Evolutionary conservation across 2,329 filamentous ascomycete species (phyloP).

Genomic region (Tolypocladium cylindrosporum): DNA sequence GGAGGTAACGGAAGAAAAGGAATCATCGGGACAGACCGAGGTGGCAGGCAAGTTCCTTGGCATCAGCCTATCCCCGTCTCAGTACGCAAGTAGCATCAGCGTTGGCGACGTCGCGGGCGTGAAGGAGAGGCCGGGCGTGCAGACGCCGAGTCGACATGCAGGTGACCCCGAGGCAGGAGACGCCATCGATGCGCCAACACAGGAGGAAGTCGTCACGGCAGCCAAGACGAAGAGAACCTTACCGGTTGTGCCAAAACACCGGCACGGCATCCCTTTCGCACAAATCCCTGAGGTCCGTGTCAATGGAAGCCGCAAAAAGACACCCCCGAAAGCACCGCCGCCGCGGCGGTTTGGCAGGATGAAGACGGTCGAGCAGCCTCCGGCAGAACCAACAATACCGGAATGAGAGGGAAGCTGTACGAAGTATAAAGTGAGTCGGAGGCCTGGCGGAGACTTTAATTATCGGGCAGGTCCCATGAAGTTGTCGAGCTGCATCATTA

Average conservation of each 20-base stretch:
- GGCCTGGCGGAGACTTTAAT: background rate
- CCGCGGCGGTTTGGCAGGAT: conserved; percentile 34
- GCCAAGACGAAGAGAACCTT: conserved; percentile 34
- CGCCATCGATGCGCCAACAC: conserved; percentile 3
- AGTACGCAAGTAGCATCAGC: conserved; percentile 64
- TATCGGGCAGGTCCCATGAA: background rate
- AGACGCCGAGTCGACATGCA: conserved; percentile 61
- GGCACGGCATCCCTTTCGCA: conserved; percentile 38
- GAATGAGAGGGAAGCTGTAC: conserved; percentile 2
- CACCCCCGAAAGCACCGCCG: conserved; percentile 34
- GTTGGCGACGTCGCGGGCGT: conserved; percentile 70
- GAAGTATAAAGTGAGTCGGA: background rate
- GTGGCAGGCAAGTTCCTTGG: conserved; percentile 54
- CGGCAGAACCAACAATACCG: conserved; percentile 14
- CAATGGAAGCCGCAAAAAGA: conserved; percentile 25
- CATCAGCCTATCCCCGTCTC: conserved; percentile 56
- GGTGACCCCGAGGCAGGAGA: conserved; percentile 13
- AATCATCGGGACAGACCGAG: conserved; percentile 26
- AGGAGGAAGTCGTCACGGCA: conserved; percentile 11
- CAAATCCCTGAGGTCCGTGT: conserved; percentile 19
- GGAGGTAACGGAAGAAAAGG: conserved; percentile 24
- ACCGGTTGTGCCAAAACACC: conserved; percentile 46
- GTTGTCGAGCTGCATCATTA: background rate
- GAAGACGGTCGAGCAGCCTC: conserved; percentile 21
- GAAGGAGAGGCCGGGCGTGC: conserved; percentile 71